Percentiles rank a stretch among this genome's conserved stretches.
phyloP scores from a whole-genome alignment of 2,329 filamentous ascomycete species.

The Beauveria brongniartii region DNA sequence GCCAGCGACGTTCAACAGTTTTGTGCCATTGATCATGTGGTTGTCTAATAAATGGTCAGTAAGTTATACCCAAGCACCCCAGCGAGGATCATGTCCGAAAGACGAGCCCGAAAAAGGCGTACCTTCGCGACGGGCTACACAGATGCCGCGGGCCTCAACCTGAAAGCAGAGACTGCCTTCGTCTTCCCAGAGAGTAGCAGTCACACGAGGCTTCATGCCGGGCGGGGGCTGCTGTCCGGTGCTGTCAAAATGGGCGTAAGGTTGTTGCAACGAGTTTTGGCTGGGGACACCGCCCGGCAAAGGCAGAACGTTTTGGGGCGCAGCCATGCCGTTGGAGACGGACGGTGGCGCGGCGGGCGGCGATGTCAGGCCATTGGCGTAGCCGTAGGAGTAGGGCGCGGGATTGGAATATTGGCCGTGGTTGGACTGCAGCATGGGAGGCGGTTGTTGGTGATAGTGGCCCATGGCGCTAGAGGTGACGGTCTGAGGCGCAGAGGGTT shows the following conservation, averaged over 20 bases:
- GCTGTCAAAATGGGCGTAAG: slow-evolving; percentile 62
- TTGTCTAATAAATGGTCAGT: slow-evolving; percentile 51
- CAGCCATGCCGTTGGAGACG: slow-evolving; percentile 62
- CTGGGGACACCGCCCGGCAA: slow-evolving; percentile 49
- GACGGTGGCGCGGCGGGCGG: slow-evolving; percentile 61
- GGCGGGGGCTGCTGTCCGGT: slow-evolving; percentile 90
- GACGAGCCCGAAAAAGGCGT: slow-evolving; percentile 19
- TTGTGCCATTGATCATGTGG: slow-evolving; percentile 99
- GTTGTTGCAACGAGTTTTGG: slow-evolving; percentile 42
- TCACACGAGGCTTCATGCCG: slow-evolving; percentile 93
- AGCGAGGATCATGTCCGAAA: neutral
- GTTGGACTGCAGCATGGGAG: slow-evolving; percentile 64
- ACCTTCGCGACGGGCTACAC: slow-evolving; percentile 91
- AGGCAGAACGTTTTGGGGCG: slow-evolving; percentile 56
- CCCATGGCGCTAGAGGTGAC: slow-evolving; percentile 65
- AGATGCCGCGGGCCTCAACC: slow-evolving; percentile 92
- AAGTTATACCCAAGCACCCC: neutral
- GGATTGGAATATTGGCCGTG: slow-evolving; percentile 60
- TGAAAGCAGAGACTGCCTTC: slow-evolving; percentile 97
- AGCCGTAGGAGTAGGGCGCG: slow-evolving; percentile 63
- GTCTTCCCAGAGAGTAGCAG: slow-evolving; percentile 95
- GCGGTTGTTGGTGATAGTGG: slow-evolving; percentile 74
- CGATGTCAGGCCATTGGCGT: slow-evolving; percentile 71
- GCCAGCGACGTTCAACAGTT: slow-evolving; percentile 90
- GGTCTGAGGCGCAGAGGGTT: slow-evolving; percentile 66